Percentiles rank a stretch among this genome's conserved stretches.
Evolutionary conservation across 345 rosid genomes (phyloP).

Genomic region (Eucalyptus camaldulensis): DNA sequence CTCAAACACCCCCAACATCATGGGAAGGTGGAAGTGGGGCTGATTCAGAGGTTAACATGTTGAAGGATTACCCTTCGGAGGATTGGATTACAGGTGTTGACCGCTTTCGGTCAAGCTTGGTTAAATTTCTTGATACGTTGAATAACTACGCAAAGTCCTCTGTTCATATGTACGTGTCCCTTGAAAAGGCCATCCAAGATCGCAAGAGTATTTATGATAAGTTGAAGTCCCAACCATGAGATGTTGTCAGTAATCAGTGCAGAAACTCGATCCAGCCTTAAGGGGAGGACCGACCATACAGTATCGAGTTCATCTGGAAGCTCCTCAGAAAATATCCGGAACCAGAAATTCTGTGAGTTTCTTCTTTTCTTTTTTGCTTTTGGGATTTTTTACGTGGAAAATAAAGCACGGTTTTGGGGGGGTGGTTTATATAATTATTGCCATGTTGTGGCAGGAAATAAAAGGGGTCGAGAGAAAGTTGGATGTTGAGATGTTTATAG

Average conservation of each 20-base stretch:
- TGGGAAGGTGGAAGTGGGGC: constrained; percentile 20
- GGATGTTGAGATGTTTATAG: neutral
- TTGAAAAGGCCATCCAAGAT: constrained; percentile 26
- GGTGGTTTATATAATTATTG: neutral
- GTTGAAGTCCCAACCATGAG: constrained; percentile 7
- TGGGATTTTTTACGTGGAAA: neutral
- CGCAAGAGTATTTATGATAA: constrained; percentile 29
- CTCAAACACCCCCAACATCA: neutral
- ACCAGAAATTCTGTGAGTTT: neutral
- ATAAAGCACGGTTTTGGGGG: neutral
- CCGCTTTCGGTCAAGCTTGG: constrained; percentile 56
- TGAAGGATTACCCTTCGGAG: constrained; percentile 41
- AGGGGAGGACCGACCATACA: neutral
- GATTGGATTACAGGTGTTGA: constrained; percentile 39
- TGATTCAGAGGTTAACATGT: constrained; percentile 20
- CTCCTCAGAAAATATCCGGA: neutral
- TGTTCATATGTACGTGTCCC: constrained; percentile 39
- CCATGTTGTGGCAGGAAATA: neutral
- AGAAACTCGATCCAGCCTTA: neutral
- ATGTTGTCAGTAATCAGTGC: neutral
- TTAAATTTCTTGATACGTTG: constrained; percentile 46
- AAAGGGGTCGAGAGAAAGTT: neutral
- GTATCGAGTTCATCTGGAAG: neutral
- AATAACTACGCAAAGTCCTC: constrained; percentile 38
- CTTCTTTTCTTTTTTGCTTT: neutral